Conservation (phyloP, 352 stramenopile species). For the Globisporangium canariense region DNA sequence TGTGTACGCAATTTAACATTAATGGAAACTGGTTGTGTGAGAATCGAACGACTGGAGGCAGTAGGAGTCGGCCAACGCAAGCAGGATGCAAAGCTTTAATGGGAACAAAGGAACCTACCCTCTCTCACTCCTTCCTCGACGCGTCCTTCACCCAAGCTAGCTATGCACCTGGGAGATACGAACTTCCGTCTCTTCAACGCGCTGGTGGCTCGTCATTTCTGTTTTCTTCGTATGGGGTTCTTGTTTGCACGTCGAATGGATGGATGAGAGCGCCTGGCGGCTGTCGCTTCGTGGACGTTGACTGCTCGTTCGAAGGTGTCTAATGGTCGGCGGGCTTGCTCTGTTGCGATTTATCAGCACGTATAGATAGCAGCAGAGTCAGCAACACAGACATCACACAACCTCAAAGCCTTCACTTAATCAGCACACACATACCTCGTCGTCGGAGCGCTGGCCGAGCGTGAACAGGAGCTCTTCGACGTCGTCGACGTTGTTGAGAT, state of each 20-base stretch:
- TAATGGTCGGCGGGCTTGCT: no score
- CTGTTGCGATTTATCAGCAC: not conserved
- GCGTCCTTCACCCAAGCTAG: not conserved
- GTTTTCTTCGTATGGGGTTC: no score
- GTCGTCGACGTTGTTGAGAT: constrained; percentile 88
- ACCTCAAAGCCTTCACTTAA: not conserved
- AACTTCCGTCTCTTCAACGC: no score
- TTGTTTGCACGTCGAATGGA: no score
- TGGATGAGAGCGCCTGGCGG: no score
- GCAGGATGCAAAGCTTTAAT: not conserved
- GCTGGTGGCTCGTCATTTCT: no score
- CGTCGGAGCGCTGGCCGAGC: constrained; percentile 34
- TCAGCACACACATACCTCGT: constrained; percentile 9
- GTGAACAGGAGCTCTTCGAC: constrained; percentile 80
- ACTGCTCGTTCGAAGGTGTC: no score
- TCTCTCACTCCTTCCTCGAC: no score
- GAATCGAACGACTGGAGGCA: not conserved
- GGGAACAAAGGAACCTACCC: not conserved
- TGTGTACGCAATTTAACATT: not conserved
- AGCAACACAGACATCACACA: not conserved
- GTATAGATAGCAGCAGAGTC: not conserved
- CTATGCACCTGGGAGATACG: no score
- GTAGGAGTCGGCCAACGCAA: not conserved
- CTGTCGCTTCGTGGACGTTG: no score
- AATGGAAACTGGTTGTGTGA: not conserved